These are phyloP conservation scores for Pseudonitzschia delicatissima DNA, from an alignment of 108 stramenopile species.

Conservation along the genomic window DNA sequence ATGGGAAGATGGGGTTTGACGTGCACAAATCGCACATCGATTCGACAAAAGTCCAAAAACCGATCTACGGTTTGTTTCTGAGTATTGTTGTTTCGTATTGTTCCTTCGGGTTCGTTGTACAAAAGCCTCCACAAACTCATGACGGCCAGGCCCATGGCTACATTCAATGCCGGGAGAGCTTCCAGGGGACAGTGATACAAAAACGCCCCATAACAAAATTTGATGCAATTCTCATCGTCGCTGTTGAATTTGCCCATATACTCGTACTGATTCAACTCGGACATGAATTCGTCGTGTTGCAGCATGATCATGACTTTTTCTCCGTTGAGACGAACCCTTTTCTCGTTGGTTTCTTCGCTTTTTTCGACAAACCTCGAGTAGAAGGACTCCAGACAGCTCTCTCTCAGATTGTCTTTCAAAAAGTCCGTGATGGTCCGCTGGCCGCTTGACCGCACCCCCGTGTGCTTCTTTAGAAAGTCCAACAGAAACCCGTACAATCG, in stretches of 20 bases:
- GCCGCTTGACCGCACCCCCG: neutral
- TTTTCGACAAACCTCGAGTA: slow-evolving; percentile 3
- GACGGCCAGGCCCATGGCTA: slow-evolving; percentile 42
- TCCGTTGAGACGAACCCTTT: slow-evolving; percentile 12
- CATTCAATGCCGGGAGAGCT: slow-evolving; percentile 37
- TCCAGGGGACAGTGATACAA: slow-evolving; percentile 45
- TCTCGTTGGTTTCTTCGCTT: neutral
- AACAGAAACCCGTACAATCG: slow-evolving; percentile 41
- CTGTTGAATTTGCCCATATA: slow-evolving; percentile 22
- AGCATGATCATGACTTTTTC: slow-evolving; percentile 41
- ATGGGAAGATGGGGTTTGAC: slow-evolving; percentile 42
- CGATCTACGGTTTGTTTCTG: slow-evolving; percentile 24
- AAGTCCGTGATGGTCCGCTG: slow-evolving; percentile 1
- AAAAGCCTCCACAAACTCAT: slow-evolving; percentile 26
- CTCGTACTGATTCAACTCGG: slow-evolving; percentile 49
- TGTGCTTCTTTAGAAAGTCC: slow-evolving; percentile 17
- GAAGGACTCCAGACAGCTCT: slow-evolving; percentile 27
- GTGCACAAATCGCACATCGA: slow-evolving; percentile 38
- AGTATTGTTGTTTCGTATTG: neutral
- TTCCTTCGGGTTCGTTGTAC: neutral
- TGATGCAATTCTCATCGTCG: slow-evolving; percentile 17
- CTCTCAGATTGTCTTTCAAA: slow-evolving; percentile 10
- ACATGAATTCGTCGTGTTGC: slow-evolving; percentile 37
- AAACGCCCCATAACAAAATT: slow-evolving; percentile 43
- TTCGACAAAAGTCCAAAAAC: slow-evolving; percentile 40